Conservation (phyloP, 1,284 basidiomycete genomes). For the Polyporus tsugae region DNA sequence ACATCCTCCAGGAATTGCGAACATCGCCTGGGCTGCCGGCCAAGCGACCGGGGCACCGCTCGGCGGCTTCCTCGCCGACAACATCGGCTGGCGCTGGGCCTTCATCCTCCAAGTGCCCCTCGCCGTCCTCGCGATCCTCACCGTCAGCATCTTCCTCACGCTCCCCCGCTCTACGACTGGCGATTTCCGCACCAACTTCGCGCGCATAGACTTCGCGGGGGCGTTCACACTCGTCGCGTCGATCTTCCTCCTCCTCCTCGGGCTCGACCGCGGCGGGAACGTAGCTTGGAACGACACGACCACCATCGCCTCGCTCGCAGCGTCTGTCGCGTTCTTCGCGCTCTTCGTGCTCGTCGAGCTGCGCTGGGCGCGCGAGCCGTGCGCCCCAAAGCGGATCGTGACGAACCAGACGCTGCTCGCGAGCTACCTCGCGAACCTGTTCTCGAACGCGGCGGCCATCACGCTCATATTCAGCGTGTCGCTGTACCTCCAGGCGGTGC, state of each 20-base stretch:
- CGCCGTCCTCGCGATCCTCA: slow-evolving; percentile 57
- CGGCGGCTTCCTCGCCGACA: slow-evolving; percentile 58
- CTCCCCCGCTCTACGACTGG: slow-evolving; percentile 51
- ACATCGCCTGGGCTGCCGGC: slow-evolving; percentile 64
- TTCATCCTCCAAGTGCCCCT: slow-evolving; percentile 68
- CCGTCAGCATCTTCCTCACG: slow-evolving; percentile 58
- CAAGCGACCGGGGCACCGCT: slow-evolving; percentile 64
- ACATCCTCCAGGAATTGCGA: slow-evolving; percentile 52
- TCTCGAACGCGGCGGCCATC: slow-evolving; percentile 55
- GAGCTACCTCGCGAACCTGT: slow-evolving; percentile 66
- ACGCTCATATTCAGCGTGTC: slow-evolving; percentile 61
- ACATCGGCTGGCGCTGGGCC: slow-evolving; percentile 46
- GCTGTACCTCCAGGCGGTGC: slow-evolving; percentile 66
- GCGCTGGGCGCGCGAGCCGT: slow-evolving; percentile 60
- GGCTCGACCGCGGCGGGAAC: slow-evolving; percentile 66
- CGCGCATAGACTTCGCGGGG: slow-evolving; percentile 66
- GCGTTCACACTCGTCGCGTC: slow-evolving; percentile 58
- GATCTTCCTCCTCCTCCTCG: slow-evolving; percentile 62
- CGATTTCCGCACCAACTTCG: slow-evolving; percentile 54
- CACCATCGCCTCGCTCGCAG: slow-evolving; percentile 40
- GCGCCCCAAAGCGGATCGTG: slow-evolving; percentile 64
- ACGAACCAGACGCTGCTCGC: slow-evolving; percentile 57
- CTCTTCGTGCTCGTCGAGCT: slow-evolving; percentile 48
- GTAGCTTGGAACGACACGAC: slow-evolving; percentile 56
- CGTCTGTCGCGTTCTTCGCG: slow-evolving; percentile 32